These are phyloP conservation scores for Colletotrichum tropicale DNA, from an alignment of 2,329 filamentous ascomycete species.

Conservation along the genomic window DNA sequence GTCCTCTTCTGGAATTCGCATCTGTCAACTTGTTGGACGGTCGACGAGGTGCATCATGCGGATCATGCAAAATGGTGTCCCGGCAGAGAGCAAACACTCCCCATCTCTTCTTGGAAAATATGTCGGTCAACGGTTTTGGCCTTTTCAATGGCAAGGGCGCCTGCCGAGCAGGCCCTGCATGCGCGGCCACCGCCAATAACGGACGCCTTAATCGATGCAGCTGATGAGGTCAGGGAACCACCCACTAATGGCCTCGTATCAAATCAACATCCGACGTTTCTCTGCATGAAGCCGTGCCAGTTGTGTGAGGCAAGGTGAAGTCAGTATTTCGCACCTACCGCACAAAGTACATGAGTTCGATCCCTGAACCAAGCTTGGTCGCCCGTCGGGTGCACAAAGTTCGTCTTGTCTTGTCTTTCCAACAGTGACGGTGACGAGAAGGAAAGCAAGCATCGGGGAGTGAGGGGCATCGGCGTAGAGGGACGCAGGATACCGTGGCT, in stretches of 20 bases:
- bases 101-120: not conserved
- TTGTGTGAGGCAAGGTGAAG: slow-evolving; percentile 5
- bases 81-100: slow-evolving; percentile 5
- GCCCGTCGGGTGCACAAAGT: not conserved
- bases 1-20: not conserved
- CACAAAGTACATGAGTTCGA: not conserved
- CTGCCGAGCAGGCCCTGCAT: slow-evolving; percentile 8
- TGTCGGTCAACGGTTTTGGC: slow-evolving; percentile 16
- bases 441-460: not conserved
- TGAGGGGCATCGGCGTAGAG: not conserved
- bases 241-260: slow-evolving; percentile 2
- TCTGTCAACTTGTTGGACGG: not conserved
- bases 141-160: slow-evolving; percentile 5
- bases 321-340: not conserved
- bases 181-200: not conserved
- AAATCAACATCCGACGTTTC: slow-evolving; percentile 16
- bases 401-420: not conserved
- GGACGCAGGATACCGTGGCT: slow-evolving; percentile 11
- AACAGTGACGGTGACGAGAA: not conserved
- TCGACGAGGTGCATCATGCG: not conserved
- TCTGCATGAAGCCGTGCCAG: slow-evolving; percentile 8
- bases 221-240: slow-evolving; percentile 14
- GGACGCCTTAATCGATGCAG: slow-evolving; percentile 2
- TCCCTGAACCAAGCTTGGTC: slow-evolving; percentile 2
- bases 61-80: not conserved